Evolutionary conservation across 2,329 filamentous ascomycete genomes (phyloP).

Genomic region (Lachnellula subtilissima): DNA sequence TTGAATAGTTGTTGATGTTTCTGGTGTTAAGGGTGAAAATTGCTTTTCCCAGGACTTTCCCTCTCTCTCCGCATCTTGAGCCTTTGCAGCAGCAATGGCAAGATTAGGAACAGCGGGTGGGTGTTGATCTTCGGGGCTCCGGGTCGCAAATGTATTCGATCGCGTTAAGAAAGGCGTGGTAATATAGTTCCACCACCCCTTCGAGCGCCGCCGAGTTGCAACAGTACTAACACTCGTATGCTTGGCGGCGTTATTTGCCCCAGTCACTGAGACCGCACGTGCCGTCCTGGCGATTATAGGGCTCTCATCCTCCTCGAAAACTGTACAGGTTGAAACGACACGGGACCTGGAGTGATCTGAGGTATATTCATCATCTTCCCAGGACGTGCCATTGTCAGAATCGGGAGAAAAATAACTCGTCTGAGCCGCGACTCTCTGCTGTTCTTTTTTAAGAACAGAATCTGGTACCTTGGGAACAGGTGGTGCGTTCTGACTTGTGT

Average conservation of each 20-base stretch:
- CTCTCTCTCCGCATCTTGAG: conserved; percentile 20
- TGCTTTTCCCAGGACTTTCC: conserved; percentile 30
- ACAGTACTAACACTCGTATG: conserved; percentile 27
- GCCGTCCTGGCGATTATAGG: conserved; percentile 36
- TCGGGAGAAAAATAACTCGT: conserved; percentile 30
- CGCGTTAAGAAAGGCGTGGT: conserved; percentile 59
- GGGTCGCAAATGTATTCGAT: conserved; percentile 30
- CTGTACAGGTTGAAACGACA: conserved; percentile 47
- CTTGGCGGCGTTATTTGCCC: conserved; percentile 11
- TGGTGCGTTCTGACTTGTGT: conserved; percentile 40
- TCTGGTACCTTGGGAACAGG: conserved; percentile 55
- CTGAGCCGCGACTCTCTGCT: conserved; percentile 22
- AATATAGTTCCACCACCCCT: conserved; percentile 75
- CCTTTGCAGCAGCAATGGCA: conserved; percentile 29
- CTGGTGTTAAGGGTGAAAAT: conserved; percentile 30
- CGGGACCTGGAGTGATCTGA: conserved; percentile 12
- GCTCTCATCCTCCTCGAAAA: conserved; percentile 66
- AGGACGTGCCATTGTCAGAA: conserved; percentile 27
- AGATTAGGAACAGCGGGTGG: conserved; percentile 31
- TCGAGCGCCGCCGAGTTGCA: conserved; percentile 45
- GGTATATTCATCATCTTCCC: conserved; percentile 23
- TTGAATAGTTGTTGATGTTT: conserved; percentile 25
- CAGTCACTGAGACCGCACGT: conserved; percentile 34
- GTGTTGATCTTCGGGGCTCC: conserved; percentile 13
- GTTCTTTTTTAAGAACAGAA: conserved; percentile 29